Base-by-base conservation (phyloP, 78 protist genomes). In the Tieghemostelium lacteum region DNA sequence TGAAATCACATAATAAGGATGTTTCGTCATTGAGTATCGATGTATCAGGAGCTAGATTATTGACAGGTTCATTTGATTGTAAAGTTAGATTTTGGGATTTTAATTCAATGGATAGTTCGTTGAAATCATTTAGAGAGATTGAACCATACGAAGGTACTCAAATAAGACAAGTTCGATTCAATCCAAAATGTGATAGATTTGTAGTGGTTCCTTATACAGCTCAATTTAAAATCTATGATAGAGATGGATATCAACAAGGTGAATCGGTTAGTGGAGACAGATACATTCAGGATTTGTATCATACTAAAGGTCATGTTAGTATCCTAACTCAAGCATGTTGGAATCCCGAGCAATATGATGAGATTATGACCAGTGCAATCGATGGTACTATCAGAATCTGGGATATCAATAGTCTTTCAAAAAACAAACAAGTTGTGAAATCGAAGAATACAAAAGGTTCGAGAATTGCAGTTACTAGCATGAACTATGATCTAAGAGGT, bases 351-450 rank as follows among this genome's bases (percentile, higher is more conserved):
- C 72, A 63, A 42, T 49, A 80, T 37, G 67, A 67, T 1, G 55
- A 62, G 36, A 60, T 92, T 22, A 69, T 80, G 24, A 57, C 97
- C 0, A 87, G 86, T 0, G 78, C 95, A 4, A 39, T 58, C 6
- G 97, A 95, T 31, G 85, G 93, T 31, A 92, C 94, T 0, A 60
- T 92, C 16, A 73, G 97, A 24, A 6, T 95, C 29, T 95, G 97
- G 97, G 94, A 92, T 64, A 62, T 73, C 0, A 87, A 74, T 26
- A 42, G n/a, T 17, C 20, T 58, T 10, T 52, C 22, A 26, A 88
- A 65, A 66, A 85, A 89, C n/a, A 85, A 78, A 50, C 22, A 14
- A 0, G 87, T 87, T 5, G 86, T 67, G 60, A 75, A 80, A 64
- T 55, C 63, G n/a, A 58, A 67, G 19, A 49, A 58, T 34, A 57